Conservation (phyloP, 306 rosid species). For the Quillaja saponaria region DNA sequence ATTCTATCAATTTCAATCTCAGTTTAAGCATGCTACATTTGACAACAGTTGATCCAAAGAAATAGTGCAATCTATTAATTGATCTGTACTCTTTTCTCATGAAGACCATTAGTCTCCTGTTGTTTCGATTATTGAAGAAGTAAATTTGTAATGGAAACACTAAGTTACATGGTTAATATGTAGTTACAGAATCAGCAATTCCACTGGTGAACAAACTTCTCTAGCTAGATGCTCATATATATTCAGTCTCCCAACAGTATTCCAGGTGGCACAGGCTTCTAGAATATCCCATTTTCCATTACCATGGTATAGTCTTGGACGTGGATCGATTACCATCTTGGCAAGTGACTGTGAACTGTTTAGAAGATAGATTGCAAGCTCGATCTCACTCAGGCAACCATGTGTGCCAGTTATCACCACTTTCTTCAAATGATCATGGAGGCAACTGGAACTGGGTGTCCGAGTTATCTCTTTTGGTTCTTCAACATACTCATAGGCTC, state of each 20-base stretch:
- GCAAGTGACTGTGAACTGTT: slow-evolving; percentile 34
- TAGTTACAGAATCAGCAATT: slow-evolving; percentile 27
- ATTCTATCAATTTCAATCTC: too few relatives aligned
- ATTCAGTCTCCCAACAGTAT: slow-evolving; percentile 4
- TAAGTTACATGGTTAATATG: too few relatives aligned
- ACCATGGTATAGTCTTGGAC: slow-evolving; percentile 30
- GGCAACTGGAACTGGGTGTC: background rate
- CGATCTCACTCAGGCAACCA: slow-evolving; percentile 34
- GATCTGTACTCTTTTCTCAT: too few relatives aligned
- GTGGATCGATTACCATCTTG: slow-evolving; percentile 35
- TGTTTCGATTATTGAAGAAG: too few relatives aligned
- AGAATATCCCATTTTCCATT: slow-evolving; percentile 32
- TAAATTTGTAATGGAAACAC: too few relatives aligned
- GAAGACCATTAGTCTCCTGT: too few relatives aligned
- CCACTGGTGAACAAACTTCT: slow-evolving; percentile 5
- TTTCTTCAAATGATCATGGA: slow-evolving; percentile 30
- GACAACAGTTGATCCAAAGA: too few relatives aligned
- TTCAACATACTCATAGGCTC: slow-evolving; percentile 7
- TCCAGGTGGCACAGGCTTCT: slow-evolving; percentile 29
- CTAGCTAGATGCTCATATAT: slow-evolving; percentile 7
- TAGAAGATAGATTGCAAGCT: slow-evolving; percentile 32
- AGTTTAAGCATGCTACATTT: too few relatives aligned
- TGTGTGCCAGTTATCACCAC: slow-evolving; percentile 30
- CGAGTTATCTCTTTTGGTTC: background rate
- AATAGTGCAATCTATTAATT: too few relatives aligned